Percentiles rank a stretch among this genome's conserved stretches.
Evolutionary conservation across 2,329 filamentous ascomycete species (phyloP).

Genomic region (Pyrenophora seminiperda): DNA sequence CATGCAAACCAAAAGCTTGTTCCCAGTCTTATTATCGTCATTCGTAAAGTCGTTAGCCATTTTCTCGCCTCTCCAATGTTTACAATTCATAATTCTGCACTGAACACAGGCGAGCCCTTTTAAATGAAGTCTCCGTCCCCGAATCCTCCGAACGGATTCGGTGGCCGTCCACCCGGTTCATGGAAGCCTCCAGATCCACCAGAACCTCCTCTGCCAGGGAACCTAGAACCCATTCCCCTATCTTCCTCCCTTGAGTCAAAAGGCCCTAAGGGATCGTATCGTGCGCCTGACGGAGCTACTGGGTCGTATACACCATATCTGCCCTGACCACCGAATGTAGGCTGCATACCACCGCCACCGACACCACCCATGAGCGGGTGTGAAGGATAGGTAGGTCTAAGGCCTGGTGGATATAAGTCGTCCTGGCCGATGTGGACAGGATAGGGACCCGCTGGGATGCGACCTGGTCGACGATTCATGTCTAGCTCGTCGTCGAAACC

Average conservation of each 20-base stretch:
- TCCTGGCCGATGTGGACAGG: constrained; percentile 78
- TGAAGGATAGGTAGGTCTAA: constrained; percentile 85
- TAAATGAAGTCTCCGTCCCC: constrained; percentile 64
- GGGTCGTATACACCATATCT: constrained; percentile 63
- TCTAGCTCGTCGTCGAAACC: constrained; percentile 94
- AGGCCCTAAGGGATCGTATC: constrained; percentile 80
- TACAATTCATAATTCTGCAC: background rate
- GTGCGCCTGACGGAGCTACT: constrained; percentile 81
- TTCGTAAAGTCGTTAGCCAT: constrained; percentile 5
- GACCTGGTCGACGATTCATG: constrained; percentile 68
- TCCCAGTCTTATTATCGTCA: background rate
- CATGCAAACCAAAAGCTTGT: background rate
- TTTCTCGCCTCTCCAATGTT: background rate
- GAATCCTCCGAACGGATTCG: constrained; percentile 66
- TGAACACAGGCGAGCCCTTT: background rate
- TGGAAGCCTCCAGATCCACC: constrained; percentile 48
- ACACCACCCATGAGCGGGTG: constrained; percentile 67
- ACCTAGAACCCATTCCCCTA: constrained; percentile 36
- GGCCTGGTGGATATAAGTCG: constrained; percentile 83
- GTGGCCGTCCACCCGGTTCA: constrained; percentile 55
- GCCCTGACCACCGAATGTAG: constrained; percentile 75
- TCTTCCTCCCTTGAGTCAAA: constrained; percentile 52
- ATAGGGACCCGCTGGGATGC: constrained; percentile 55
- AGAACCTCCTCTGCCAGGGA: constrained; percentile 51
- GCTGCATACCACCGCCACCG: constrained; percentile 86